Evolutionary conservation across 2,329 filamentous ascomycete species (phyloP).

Genomic region (Fonsecaea pedrosoi): DNA sequence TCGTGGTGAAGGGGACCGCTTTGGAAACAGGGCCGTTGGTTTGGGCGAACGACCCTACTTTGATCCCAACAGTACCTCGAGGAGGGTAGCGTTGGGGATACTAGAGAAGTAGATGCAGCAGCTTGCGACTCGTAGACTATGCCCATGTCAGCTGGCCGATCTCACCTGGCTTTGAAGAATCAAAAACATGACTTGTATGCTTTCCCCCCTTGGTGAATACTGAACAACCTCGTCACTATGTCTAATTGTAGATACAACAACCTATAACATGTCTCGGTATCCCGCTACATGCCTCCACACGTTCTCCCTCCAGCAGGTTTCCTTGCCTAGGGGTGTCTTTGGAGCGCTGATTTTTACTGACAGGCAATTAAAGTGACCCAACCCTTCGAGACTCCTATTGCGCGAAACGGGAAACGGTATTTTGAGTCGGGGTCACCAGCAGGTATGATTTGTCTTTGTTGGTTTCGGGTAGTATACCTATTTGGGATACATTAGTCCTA

Average conservation of each 20-base stretch:
- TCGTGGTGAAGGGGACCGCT: conserved; percentile 42
- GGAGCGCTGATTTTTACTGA: too few relatives aligned
- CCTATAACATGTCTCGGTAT: too few relatives aligned
- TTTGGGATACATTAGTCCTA: too few relatives aligned
- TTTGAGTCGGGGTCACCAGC: too few relatives aligned
- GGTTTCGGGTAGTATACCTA: too few relatives aligned
- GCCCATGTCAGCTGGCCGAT: background rate
- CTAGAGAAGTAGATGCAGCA: background rate
- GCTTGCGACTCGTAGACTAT: background rate
- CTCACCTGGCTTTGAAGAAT: background rate
- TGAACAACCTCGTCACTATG: too few relatives aligned
- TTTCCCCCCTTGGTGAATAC: background rate
- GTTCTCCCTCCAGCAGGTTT: background rate
- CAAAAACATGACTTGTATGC: background rate
- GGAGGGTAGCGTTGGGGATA: conserved; percentile 15
- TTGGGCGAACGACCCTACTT: conserved; percentile 47
- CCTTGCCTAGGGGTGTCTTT: too few relatives aligned
- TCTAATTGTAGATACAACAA: too few relatives aligned
- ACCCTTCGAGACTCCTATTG: too few relatives aligned
- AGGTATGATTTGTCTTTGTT: too few relatives aligned
- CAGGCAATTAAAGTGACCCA: too few relatives aligned
- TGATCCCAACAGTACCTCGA: conserved; percentile 43
- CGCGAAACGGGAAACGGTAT: too few relatives aligned
- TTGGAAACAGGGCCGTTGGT: conserved; percentile 45
- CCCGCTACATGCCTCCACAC: background rate